Base-by-base conservation (phyloP, 2,329 filamentous ascomycete species). In the Thelonectria rubi region DNA sequence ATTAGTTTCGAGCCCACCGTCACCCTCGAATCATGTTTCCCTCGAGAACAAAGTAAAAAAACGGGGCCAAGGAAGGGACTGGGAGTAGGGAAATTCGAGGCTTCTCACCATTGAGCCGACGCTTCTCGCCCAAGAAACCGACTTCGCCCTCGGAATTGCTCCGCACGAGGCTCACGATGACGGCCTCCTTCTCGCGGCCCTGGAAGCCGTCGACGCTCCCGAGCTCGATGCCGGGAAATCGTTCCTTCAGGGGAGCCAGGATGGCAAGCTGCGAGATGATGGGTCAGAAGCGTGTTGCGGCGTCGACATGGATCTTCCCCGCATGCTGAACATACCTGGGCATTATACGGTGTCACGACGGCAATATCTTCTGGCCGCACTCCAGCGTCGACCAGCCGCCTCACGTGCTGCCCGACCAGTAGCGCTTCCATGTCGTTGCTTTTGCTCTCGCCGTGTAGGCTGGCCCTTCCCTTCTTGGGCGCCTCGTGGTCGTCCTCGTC, bases 131-230 rank as follows among this genome's bases (percentile, higher is more conserved):
- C 39, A 99, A 80, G 73, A 99, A 99, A 10, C 95, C 95, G 14
- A 98, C 94, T 75, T 98, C 93, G 52, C 89, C 88, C 50, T 93
- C 87, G 6, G 87, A 68, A 74, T 99, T 99, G 77, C 94, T 97
- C 67, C 95, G 86, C 58, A 99, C 95, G n/a, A 98, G 84, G 76
- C 91, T 97, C 53, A 99, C 89, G 40, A 99, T 86, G 15, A 99
- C 90, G 2, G 92, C 95, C 77, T 99, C 95, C 78, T 99, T 99
- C 78, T 99, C 95, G 17, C 95, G 88, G 34, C 95, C 95, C 77
- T 99, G 95, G 75, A 99, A 99, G 2, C 94, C 95, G 76, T 99
- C 95, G 2, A 99, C 92, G 71, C 93, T 97, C 34, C 95, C 95
- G n/a, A 99, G 83, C 76, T 99, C 95, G 52, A 99, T 88, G 12